Evolutionary conservation across 1,284 basidiomycete species (phyloP).

Genomic region (Moniliella sp.): DNA sequence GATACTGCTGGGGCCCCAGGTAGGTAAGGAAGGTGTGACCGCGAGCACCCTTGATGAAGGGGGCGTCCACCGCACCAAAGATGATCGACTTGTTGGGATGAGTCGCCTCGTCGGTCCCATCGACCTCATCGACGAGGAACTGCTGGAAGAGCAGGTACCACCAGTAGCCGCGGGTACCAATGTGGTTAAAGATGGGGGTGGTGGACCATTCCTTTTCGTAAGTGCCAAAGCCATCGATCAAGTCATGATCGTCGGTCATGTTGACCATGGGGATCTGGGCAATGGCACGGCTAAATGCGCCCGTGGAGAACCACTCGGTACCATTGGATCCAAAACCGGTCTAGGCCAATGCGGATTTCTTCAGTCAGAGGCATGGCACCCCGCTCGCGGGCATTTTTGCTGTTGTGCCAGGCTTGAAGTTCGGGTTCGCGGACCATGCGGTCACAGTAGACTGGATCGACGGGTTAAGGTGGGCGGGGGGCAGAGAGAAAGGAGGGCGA

Average conservation of each 20-base stretch:
- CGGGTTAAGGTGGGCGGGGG: slow-evolving; percentile 41
- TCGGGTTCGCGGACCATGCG: slow-evolving; percentile 9
- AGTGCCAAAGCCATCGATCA: slow-evolving; percentile 80
- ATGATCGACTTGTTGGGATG: slow-evolving; percentile 12
- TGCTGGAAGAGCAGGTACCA: slow-evolving; percentile 32
- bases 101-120: slow-evolving; percentile 9
- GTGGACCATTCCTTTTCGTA: slow-evolving; percentile 32
- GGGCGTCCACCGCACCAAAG: not conserved
- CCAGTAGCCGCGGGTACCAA: slow-evolving; percentile 21
- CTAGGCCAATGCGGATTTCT: slow-evolving; percentile 56
- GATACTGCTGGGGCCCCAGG: slow-evolving; percentile 27
- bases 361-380: slow-evolving; percentile 46
- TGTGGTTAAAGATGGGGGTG: slow-evolving; percentile 19
- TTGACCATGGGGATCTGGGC: slow-evolving; percentile 55
- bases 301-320: slow-evolving; percentile 58
- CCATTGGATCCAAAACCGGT: slow-evolving; percentile 55
- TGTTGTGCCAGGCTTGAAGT: not conserved
- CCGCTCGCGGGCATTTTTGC: slow-evolving; percentile 39
- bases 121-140: slow-evolving; percentile 21
- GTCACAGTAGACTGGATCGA: slow-evolving; percentile 15
- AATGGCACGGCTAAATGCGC: slow-evolving; percentile 77
- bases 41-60: slow-evolving; percentile 3
- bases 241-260: slow-evolving; percentile 44
- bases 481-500: slow-evolving; percentile 44
- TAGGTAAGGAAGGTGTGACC: slow-evolving; percentile 24